phyloP scores from a whole-genome alignment of 1,139 yeast species.

The Diutina scorzettiae region DNA sequence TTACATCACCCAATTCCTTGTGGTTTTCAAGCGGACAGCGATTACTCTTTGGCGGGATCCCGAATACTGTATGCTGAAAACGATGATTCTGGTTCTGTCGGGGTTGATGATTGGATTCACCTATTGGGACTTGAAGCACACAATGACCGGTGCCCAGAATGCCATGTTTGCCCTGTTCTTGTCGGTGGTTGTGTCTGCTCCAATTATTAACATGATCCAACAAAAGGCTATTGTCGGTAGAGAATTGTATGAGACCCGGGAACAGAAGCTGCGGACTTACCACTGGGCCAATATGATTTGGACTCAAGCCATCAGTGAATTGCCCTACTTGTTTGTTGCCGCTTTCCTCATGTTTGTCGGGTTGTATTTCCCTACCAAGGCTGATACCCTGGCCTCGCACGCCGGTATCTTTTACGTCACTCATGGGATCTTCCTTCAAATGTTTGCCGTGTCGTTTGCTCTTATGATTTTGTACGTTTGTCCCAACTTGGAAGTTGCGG shows the following conservation, averaged over 20 bases:
- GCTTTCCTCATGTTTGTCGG: conserved; percentile 41
- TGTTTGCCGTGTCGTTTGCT: conserved; percentile 42
- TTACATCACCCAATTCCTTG: neutral
- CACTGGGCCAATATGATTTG: conserved; percentile 49
- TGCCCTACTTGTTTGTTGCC: conserved; percentile 43
- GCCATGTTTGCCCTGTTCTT: conserved; percentile 40
- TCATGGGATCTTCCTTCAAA: conserved; percentile 43
- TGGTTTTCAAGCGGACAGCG: neutral
- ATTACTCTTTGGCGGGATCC: conserved; percentile 10
- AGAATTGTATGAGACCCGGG: conserved; percentile 51
- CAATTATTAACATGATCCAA: conserved; percentile 31
- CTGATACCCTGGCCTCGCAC: neutral
- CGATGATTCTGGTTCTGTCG: conserved; percentile 8
- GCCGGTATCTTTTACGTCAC: conserved; percentile 19
- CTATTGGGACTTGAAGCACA: conserved; percentile 18
- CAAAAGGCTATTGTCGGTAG: conserved; percentile 37
- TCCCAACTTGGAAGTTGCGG: conserved; percentile 54
- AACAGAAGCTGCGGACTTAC: conserved; percentile 51
- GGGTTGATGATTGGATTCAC: conserved; percentile 47
- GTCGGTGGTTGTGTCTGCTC: conserved; percentile 37
- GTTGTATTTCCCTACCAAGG: conserved; percentile 42
- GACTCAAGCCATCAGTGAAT: conserved; percentile 39
- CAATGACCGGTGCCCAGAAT: conserved; percentile 35
- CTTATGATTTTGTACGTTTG: conserved; percentile 42
- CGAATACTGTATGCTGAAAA: conserved; percentile 10